Base-by-base conservation (phyloP, 2,329 filamentous ascomycete genomes). In the Boeremia exigua region DNA sequence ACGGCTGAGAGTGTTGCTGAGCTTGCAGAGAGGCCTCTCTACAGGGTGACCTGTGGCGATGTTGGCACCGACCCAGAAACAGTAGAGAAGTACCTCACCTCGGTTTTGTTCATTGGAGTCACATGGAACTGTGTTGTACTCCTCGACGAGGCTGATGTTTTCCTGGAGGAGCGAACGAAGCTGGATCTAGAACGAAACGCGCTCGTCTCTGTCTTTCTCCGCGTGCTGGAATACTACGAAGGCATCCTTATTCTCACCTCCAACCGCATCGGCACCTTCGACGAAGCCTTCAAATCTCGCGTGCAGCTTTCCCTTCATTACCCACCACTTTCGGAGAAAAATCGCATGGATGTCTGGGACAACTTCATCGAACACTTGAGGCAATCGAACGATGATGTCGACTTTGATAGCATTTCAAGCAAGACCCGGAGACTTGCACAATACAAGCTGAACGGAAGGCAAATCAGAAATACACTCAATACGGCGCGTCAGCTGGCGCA, bases 51-150 rank as follows among this genome's bases (percentile, higher is more conserved):
- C 2, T 48, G 51, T 12, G 57, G 56, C 1, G 56, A 59, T 19
- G 47, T 60, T 15, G 58, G 54, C 1, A 54, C 49, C 0, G 17
- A 54, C 3, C 25, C 58, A 1, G 40, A 45, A 6, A 15, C 28
- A 10, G 48, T 56, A 0, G 57, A 59, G 17, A 43, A 56, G n/a
- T n/a, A 54, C 23, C 39, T 56, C 3, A 11, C 49, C 14, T 42
- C 37, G 1, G 53, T 54, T 1, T 37, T 56, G 0, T 39, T 43
- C 9, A 48, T 60, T 0, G 36, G 54, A 1, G 40, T 7, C 0
- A 79, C 78, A 7, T 84, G 80, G 70, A 78, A 77, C 15, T 82
- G 79, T 33, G 77, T 86, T 6, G 77, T 86, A 82, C 32, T 56
- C 14, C n/a, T n/a, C n/a, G n/a, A n/a, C n/a, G n/a, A n/a, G n/a